phyloP scores from a whole-genome alignment of 2,329 filamentous ascomycete species.

The Piedraia hortae region DNA sequence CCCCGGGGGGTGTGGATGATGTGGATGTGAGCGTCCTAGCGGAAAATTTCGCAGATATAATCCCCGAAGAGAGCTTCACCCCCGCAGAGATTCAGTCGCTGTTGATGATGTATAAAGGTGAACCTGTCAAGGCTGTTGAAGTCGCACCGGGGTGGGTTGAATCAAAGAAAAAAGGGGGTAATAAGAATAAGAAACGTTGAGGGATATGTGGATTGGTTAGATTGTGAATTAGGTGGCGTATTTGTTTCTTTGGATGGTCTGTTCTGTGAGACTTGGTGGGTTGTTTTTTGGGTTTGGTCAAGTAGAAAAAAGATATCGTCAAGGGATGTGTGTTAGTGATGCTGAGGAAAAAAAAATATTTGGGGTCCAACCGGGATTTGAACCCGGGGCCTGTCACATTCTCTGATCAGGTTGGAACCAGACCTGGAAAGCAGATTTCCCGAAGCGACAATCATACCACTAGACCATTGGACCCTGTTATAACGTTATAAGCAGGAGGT shows the following conservation, averaged over 20 bases:
- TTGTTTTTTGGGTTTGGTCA: too few relatives aligned
- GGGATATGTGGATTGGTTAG: too few relatives aligned
- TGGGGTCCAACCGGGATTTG: not conserved
- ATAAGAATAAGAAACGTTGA: constrained; percentile 3
- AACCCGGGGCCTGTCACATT: constrained; percentile 1
- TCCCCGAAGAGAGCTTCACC: constrained; percentile 22
- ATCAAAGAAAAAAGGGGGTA: constrained; percentile 12
- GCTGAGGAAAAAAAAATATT: too few relatives aligned
- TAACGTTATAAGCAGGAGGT: too few relatives aligned
- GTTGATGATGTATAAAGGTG: constrained; percentile 23
- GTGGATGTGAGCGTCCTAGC: constrained; percentile 16
- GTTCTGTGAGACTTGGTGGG: too few relatives aligned
- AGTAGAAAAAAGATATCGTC: too few relatives aligned
- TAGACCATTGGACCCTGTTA: constrained; percentile 2
- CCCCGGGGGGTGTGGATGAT: not conserved
- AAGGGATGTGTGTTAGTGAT: too few relatives aligned
- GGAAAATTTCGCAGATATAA: constrained; percentile 16
- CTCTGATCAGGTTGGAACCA: not conserved
- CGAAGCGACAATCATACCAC: constrained; percentile 3
- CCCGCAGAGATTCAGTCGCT: constrained; percentile 27
- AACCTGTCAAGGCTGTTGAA: constrained; percentile 18
- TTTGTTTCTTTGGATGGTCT: too few relatives aligned
- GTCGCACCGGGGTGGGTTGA: constrained; percentile 20
- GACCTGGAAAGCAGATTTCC: not conserved
- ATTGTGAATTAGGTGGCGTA: too few relatives aligned